A percentile compares a stretch with the other conserved stretches of the same genome.
These are phyloP conservation scores for Aspergillus brunneoviolaceus DNA, from an alignment of 2,329 filamentous ascomycete species.

Conservation along the genomic window DNA sequence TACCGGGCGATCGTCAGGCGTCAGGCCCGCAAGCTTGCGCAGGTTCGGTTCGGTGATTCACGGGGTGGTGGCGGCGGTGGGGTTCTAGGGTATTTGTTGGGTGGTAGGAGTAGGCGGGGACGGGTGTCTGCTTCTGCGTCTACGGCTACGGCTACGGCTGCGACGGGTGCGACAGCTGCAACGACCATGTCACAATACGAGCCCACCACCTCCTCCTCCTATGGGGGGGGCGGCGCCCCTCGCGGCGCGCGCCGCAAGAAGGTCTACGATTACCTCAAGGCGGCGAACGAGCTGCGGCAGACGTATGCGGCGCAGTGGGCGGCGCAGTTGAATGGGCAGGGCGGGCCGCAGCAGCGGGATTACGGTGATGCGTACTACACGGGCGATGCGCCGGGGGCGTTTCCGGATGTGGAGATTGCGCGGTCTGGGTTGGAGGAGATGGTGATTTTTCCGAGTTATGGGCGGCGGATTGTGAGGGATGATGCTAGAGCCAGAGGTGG, in stretches of 20 bases:
- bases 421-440: slow-evolving; percentile 83
- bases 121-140: slow-evolving; percentile 7
- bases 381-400: slow-evolving; percentile 66
- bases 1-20: slow-evolving; percentile 70
- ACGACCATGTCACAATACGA: slow-evolving; percentile 27
- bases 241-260: slow-evolving; percentile 74
- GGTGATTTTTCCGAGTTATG: slow-evolving; percentile 93
- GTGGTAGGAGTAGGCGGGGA: slow-evolving; percentile 21
- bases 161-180: background rate
- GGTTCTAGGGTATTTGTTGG: slow-evolving; percentile 28
- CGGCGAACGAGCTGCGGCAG: slow-evolving; percentile 70
- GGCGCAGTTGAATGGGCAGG: slow-evolving; percentile 42
- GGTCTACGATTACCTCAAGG: slow-evolving; percentile 70
- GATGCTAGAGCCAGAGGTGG: slow-evolving; percentile 19
- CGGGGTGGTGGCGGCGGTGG: slow-evolving; percentile 14
- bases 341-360: slow-evolving; percentile 21
- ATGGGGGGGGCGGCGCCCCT: slow-evolving; percentile 23
- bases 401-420: slow-evolving; percentile 80
- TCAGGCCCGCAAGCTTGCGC: slow-evolving; percentile 54
- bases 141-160: no score
- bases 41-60: slow-evolving; percentile 31
- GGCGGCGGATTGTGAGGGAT: slow-evolving; percentile 65
- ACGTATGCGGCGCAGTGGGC: slow-evolving; percentile 60
- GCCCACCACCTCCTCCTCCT: slow-evolving; percentile 21
- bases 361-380: slow-evolving; percentile 45